These are phyloP conservation scores for Collybia sordida DNA, from an alignment of 768 basidiomycete genomes.

Conservation along the genomic window DNA sequence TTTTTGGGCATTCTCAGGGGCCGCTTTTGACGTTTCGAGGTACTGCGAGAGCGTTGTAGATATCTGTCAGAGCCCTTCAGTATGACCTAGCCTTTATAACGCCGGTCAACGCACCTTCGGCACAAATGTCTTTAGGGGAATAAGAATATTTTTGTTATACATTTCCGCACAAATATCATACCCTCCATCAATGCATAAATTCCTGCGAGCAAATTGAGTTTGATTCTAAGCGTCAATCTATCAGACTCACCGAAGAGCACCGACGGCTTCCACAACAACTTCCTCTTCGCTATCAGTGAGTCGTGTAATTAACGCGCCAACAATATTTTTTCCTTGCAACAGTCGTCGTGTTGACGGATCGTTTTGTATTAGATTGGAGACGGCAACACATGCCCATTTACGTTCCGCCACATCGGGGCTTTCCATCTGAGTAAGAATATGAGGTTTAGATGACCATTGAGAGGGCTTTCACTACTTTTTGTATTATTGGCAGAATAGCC, in stretches of 20 bases:
- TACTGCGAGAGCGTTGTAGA: conserved; percentile 70
- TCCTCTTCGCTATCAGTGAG: conserved; percentile 89
- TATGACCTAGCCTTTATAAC: background rate
- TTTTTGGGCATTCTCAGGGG: conserved; percentile 69
- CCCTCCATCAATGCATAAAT: conserved; percentile 92
- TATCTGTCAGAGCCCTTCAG: conserved; percentile 47
- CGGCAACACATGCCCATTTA: conserved; percentile 95
- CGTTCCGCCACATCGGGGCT: conserved; percentile 77
- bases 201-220: conserved; percentile 46
- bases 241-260: conserved; percentile 72
- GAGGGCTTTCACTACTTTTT: conserved; percentile 60
- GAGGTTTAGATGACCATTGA: background rate
- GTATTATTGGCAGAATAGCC: conserved; percentile 83
- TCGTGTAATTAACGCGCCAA: conserved; percentile 83
- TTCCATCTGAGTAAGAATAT: conserved; percentile 55
- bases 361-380: conserved; percentile 94
- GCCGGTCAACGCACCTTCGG: conserved; percentile 57
- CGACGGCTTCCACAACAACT: conserved; percentile 86
- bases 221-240: background rate
- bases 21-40: conserved; percentile 55
- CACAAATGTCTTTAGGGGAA: conserved; percentile 71
- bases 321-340: conserved; percentile 88
- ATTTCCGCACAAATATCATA: conserved; percentile 95
- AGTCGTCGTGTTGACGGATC: conserved; percentile 90
- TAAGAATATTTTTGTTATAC: conserved; percentile 93